phyloP scores from a whole-genome alignment of 177 flowering plant genomes.

The Vitis hybrid region DNA sequence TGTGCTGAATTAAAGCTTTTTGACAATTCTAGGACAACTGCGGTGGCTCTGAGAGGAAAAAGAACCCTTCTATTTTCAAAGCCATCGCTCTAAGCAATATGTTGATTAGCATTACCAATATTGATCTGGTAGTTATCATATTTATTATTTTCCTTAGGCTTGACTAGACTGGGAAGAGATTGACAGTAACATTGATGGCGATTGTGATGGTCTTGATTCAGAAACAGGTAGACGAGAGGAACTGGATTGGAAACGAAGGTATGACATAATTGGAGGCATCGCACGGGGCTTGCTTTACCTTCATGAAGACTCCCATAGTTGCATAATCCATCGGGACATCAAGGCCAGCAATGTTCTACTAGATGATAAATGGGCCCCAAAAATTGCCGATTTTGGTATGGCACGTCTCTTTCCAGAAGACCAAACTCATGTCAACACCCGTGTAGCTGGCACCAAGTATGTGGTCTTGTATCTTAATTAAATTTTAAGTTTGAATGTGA shows the following conservation, averaged over 20 bases:
- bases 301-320: conserved; percentile 69
- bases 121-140: too few species aligned
- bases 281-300: conserved; percentile 85
- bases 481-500: not conserved
- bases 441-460: conserved; percentile 96
- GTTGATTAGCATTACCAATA: too few species aligned
- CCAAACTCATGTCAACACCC: conserved; percentile 75
- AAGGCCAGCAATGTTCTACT: conserved; percentile 89
- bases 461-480: conserved; percentile 11
- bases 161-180: too few species aligned
- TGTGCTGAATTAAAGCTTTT: too few species aligned
- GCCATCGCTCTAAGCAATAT: too few species aligned
- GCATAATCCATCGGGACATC: conserved; percentile 88
- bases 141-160: too few species aligned
- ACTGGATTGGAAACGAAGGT: conserved; percentile 79
- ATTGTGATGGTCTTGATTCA: conserved; percentile 24
- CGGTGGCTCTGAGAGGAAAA: too few species aligned
- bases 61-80: too few species aligned
- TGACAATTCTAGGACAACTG: too few species aligned
- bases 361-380: conserved; percentile 90
- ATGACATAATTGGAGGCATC: conserved; percentile 61
- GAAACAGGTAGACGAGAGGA: conserved; percentile 39
- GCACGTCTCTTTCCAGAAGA: conserved; percentile 88
- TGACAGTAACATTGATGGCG: conserved; percentile 1
- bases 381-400: conserved; percentile 96